These are phyloP conservation scores for Syzygium grande DNA, from an alignment of 345 rosid species.

Conservation along the genomic window DNA sequence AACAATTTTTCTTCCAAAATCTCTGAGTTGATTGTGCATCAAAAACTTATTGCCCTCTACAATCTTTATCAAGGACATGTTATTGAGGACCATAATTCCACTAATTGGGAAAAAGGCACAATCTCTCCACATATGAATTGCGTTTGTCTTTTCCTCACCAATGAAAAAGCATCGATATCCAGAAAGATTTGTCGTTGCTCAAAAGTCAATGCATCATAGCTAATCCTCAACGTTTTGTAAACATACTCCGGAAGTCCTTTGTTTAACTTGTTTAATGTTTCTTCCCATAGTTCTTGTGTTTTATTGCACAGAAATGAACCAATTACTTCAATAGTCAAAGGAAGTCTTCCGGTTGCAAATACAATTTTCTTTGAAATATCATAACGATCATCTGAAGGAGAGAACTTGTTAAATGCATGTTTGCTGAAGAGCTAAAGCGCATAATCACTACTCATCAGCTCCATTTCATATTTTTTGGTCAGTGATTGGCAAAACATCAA, in stretches of 20 bases:
- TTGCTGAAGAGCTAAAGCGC: not conserved
- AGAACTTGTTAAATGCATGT: not conserved
- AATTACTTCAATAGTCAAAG: not conserved
- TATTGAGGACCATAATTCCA: not conserved
- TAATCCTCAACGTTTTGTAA: too few species aligned
- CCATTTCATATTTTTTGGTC: not conserved
- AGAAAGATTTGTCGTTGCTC: not conserved
- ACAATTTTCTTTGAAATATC: not conserved
- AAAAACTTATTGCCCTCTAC: not conserved
- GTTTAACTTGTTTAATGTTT: too few species aligned
- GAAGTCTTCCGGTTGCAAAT: not conserved
- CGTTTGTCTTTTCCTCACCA: not conserved
- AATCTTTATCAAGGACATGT: not conserved
- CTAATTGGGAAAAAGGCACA: not conserved
- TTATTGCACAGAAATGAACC: accelerated
- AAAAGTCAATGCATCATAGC: not conserved
- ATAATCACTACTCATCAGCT: not conserved
- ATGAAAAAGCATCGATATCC: too few species aligned
- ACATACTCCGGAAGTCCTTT: too few species aligned
- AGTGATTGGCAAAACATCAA: not conserved
- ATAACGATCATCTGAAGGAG: not conserved
- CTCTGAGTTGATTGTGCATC: not conserved
- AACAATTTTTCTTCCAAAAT: not conserved
- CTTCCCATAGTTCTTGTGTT: too few species aligned
- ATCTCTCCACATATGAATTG: not conserved